Conservation (phyloP, 140 eudicot genomes). For the Senecio squalidus region DNA sequence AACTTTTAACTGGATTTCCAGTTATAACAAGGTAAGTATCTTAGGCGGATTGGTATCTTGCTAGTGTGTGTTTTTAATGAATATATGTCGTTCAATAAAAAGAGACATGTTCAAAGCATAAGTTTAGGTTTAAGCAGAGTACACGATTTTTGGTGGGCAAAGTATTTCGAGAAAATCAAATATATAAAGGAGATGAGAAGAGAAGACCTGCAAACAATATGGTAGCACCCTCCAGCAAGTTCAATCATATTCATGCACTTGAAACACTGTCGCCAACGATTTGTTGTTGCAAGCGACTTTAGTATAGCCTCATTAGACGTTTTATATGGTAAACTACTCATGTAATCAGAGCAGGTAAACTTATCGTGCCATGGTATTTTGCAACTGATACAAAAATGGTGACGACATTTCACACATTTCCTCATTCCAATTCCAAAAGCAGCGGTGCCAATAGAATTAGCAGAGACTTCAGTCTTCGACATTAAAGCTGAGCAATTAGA, state of each 20-base stretch:
- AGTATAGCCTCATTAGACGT: constrained; percentile 34
- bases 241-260: constrained; percentile 58
- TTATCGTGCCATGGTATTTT: constrained; percentile 59
- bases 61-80: too few relatives aligned
- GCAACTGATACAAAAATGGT: constrained; percentile 50
- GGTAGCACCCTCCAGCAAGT: constrained; percentile 63
- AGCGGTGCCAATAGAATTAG: background rate
- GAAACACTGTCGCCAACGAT: constrained; percentile 58
- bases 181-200: background rate
- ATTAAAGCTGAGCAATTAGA: constrained; percentile 53
- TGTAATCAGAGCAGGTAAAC: constrained; percentile 34
- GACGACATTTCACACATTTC: constrained; percentile 37
- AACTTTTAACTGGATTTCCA: too few relatives aligned
- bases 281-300: constrained; percentile 42
- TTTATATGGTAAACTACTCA: constrained; percentile 11
- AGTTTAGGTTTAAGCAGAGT: too few relatives aligned
- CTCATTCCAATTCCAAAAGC: constrained; percentile 14
- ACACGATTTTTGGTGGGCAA: too few relatives aligned
- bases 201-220: constrained; percentile 63
- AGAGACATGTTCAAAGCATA: too few relatives aligned
- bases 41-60: too few relatives aligned
- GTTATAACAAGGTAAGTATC: too few relatives aligned
- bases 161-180: too few relatives aligned
- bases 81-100: too few relatives aligned
- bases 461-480: constrained; percentile 40